Base-by-base conservation (phyloP, 192 early-diverging fungal species). In the Phlyctochytrium planicorne region DNA sequence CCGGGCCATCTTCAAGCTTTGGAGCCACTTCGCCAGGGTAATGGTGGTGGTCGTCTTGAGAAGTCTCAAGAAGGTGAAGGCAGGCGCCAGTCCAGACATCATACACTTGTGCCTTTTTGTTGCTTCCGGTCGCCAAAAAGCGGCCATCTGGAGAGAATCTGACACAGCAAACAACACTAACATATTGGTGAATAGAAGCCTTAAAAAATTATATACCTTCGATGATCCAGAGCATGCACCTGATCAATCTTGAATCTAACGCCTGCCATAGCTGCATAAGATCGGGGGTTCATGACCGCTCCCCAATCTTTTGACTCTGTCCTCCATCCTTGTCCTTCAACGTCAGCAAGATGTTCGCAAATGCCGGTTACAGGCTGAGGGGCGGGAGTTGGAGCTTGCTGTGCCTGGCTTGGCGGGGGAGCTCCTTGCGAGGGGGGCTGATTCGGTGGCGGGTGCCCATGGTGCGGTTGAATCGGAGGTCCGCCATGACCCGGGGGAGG, bases 111-210 rank as follows among this genome's bases (percentile, higher is more conserved):
- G 95, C 91, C 30, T 82, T 87, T 30, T 89, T 88, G 75, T 97
- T 98, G 79, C 93, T 96, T 14, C 96, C 96, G 6, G 95, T 94
- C 30, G 95, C 96, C 52, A 98, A 85, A 57, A 84, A 89, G 73
- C 89, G 87, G 52, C 96, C 96, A 73, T 97, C 94, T 20, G 88
- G 82, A 62, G 93, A 96, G 68, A 98, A 98, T 63, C 91, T 91
- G 52, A 97, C 94, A 73, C 94, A 98, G 79, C 96, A 98, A 3
- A 98, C 96, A 20, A 98, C 96, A 71, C 92, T 93, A 62, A 60
- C 73, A 2, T 14, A n/a, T n/a, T n/a, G n/a, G n/a, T n/a, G n/a
- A n/a, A n/a, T n/a, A n/a, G 0, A 27, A 59, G 57, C 25, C 31
- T 16, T 59, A 56, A 68, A 59, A 14, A 69, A 20, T 53, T 23